phyloP scores from a whole-genome alignment of 805 yeast genomes.

The Starmerella roubikii region DNA sequence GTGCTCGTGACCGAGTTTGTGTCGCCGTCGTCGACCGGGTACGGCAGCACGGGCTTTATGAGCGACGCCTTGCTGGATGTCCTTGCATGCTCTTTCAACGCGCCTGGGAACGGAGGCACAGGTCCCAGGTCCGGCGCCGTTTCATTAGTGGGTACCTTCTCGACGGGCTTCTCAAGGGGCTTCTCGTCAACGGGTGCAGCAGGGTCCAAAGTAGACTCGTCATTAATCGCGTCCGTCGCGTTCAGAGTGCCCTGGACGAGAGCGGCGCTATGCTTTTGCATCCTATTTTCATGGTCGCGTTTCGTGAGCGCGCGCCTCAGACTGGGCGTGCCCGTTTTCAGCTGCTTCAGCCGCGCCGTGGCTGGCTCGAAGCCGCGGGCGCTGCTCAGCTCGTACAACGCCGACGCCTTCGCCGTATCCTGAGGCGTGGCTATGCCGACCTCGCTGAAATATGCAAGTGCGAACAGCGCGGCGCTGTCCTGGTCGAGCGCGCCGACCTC shows the following conservation, averaged over 20 bases:
- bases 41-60: constrained; percentile 1
- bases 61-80: neutral
- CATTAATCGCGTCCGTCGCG: constrained; percentile 11
- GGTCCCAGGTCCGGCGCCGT: neutral
- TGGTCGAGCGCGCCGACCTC: constrained; percentile 47
- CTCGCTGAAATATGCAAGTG: constrained; percentile 54
- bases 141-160: neutral
- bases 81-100: neutral
- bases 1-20: too few species aligned
- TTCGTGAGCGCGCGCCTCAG: constrained; percentile 17
- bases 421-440: constrained; percentile 46
- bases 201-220: constrained; percentile 5
- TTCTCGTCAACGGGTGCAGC: neutral
- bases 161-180: neutral
- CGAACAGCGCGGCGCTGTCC: constrained; percentile 50
- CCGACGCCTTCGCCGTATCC: constrained; percentile 33
- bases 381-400: constrained; percentile 42
- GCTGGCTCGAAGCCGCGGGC: constrained; percentile 34
- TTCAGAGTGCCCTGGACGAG: constrained; percentile 10
- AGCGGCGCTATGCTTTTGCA: constrained; percentile 11
- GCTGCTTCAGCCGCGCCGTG: constrained; percentile 19
- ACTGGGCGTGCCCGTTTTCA: constrained; percentile 8
- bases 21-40: neutral
- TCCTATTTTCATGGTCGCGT: constrained; percentile 14
- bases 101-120: neutral